Evolutionary conservation across 2,329 filamentous ascomycete genomes (phyloP).

Genomic region (Dactylellina leptospora): DNA sequence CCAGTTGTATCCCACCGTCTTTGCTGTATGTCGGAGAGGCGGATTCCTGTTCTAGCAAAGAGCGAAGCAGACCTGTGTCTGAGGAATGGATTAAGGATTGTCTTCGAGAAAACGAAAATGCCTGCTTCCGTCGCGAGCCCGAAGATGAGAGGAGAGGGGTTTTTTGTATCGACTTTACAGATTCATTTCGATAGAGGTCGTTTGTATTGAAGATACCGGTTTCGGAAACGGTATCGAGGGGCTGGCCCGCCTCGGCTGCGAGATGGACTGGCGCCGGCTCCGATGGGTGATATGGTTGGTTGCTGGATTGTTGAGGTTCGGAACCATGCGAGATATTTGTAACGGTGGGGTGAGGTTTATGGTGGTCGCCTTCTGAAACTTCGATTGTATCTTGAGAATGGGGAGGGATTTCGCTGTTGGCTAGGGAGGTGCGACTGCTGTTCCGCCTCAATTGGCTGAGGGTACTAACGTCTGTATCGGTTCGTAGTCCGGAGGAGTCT

Average conservation of each 20-base stretch:
- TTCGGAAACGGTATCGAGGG: slow-evolving; percentile 50
- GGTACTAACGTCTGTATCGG: slow-evolving; percentile 27
- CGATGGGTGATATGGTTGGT: slow-evolving; percentile 15
- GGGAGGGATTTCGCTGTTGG: slow-evolving; percentile 10
- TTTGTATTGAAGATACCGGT: slow-evolving; percentile 39
- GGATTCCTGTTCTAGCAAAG: slow-evolving; percentile 44
- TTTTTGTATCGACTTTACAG: slow-evolving; percentile 38
- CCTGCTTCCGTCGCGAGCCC: slow-evolving; percentile 47
- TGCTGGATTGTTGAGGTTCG: slow-evolving; percentile 19
- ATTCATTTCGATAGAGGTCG: slow-evolving; percentile 48
- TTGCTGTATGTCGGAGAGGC: slow-evolving; percentile 41
- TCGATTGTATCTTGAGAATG: slow-evolving; percentile 20
- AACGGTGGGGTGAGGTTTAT: slow-evolving; percentile 25
- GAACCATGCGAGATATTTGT: slow-evolving; percentile 23
- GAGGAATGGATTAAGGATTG: slow-evolving; percentile 52
- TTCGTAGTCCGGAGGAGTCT: slow-evolving; percentile 27
- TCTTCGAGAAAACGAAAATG: slow-evolving; percentile 40
- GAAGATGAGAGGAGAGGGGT: slow-evolving; percentile 39
- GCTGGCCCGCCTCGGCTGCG: slow-evolving; percentile 23
- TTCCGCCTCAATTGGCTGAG: slow-evolving; percentile 36
- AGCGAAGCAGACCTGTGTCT: slow-evolving; percentile 44
- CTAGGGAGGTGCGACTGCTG: slow-evolving; percentile 30
- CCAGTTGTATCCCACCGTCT: slow-evolving; percentile 35
- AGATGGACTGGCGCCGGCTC: slow-evolving; percentile 22
- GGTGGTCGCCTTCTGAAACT: slow-evolving; percentile 1